phyloP scores from a whole-genome alignment of 2,329 filamentous ascomycete species.

The Colletotrichum abscissum region DNA sequence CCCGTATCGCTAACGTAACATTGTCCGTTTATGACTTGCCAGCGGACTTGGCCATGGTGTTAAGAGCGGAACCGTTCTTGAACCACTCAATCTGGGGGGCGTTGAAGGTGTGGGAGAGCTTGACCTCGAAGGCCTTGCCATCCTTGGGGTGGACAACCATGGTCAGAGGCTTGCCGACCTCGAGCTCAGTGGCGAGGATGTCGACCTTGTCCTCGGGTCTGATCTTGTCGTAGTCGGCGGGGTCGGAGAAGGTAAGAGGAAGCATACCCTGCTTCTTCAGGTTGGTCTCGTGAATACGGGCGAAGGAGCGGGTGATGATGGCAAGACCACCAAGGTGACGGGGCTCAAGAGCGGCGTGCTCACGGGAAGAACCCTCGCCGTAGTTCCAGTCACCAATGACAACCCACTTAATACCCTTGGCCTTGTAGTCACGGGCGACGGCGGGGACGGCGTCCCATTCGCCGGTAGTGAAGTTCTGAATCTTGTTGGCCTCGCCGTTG shows the following conservation, averaged over 20 bases:
- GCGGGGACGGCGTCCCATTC: slow-evolving; percentile 90
- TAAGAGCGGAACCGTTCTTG: slow-evolving; percentile 95
- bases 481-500: slow-evolving; percentile 97
- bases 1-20: slow-evolving; percentile 21
- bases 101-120: slow-evolving; percentile 97
- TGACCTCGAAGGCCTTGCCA: slow-evolving; percentile 79
- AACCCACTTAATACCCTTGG: slow-evolving; percentile 95
- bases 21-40: slow-evolving; percentile 44
- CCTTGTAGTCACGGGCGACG: slow-evolving; percentile 98
- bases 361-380: slow-evolving; percentile 96
- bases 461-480: slow-evolving; percentile 89
- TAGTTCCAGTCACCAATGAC: slow-evolving; percentile 99
- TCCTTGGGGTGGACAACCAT: slow-evolving; percentile 93
- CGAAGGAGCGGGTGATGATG: slow-evolving; percentile 95
- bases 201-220: slow-evolving; percentile 92
- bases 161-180: slow-evolving; percentile 91
- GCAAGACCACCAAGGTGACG: slow-evolving; percentile 96
- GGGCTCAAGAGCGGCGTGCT: slow-evolving; percentile 98
- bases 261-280: slow-evolving; percentile 99
- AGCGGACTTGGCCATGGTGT: slow-evolving; percentile 91
- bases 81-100: slow-evolving; percentile 99
- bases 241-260: slow-evolving; percentile 93
- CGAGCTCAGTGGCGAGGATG: slow-evolving; percentile 87
- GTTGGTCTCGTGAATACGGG: slow-evolving; percentile 99
- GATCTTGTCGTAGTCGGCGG: slow-evolving; percentile 98